phyloP scores from a whole-genome alignment of 371 early-diverging fungal genomes.

The Lichtheimia ornata region DNA sequence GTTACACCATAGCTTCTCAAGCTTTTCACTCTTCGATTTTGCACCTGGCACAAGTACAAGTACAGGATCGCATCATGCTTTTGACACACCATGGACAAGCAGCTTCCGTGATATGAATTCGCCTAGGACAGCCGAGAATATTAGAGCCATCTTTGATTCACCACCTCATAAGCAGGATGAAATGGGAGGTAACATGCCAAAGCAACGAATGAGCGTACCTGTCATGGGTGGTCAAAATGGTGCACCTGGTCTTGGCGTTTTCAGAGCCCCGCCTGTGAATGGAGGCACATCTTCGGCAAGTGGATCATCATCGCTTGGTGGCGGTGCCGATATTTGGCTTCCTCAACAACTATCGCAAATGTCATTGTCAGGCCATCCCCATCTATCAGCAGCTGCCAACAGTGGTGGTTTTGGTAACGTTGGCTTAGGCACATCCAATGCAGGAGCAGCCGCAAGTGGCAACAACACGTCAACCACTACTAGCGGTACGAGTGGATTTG shows the following conservation, averaged over 20 bases:
- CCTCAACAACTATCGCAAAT: constrained; percentile 12
- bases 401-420: constrained; percentile 8
- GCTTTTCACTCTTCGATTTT: constrained; percentile 19
- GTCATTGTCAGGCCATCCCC: constrained; percentile 4
- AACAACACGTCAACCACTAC: not conserved
- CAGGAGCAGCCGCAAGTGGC: constrained; percentile 3
- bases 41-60: constrained; percentile 16
- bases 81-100: constrained; percentile 38
- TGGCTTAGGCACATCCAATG: constrained; percentile 6
- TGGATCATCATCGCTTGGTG: constrained; percentile 3
- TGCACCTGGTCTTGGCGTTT: constrained; percentile 15
- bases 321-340: constrained; percentile 16
- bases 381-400: constrained; percentile 4
- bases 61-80: constrained; percentile 17
- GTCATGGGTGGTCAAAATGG: constrained; percentile 13
- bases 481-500: not conserved
- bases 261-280: constrained; percentile 10
- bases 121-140: constrained; percentile 37
- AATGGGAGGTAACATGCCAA: not conserved
- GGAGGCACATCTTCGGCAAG: constrained; percentile 8
- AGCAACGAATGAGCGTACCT: constrained; percentile 17
- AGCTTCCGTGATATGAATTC: constrained; percentile 43
- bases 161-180: constrained; percentile 14
- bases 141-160: constrained; percentile 45
- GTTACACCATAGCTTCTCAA: constrained; percentile 17